These are phyloP conservation scores for Fusarium neocosmosporiellum DNA, from an alignment of 2,329 filamentous ascomycete genomes.

Conservation along the genomic window DNA sequence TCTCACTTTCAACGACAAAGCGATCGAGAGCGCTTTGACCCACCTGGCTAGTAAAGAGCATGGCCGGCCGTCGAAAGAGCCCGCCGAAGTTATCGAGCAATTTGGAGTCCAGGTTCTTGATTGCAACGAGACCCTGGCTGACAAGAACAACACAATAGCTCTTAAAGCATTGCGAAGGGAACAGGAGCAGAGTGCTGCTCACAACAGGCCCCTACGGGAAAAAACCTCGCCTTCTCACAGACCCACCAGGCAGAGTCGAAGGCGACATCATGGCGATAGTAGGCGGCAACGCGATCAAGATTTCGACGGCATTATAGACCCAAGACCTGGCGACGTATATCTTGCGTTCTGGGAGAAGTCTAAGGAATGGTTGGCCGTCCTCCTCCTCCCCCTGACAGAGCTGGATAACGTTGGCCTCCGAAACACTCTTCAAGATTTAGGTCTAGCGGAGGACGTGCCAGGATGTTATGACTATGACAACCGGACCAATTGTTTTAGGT, in stretches of 20 bases:
- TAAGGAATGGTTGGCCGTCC: constrained; percentile 4
- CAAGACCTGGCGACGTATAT: neutral
- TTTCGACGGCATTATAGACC: constrained; percentile 5
- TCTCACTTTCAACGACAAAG: too few relatives aligned
- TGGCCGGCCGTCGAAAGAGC: too few relatives aligned
- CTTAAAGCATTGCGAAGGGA: too few relatives aligned
- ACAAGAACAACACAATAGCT: too few relatives aligned
- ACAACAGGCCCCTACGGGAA: too few relatives aligned
- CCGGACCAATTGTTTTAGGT: neutral
- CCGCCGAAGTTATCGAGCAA: too few relatives aligned
- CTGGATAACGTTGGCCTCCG: neutral
- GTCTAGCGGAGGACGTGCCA: neutral
- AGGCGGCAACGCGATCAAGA: neutral
- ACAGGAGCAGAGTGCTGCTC: too few relatives aligned
- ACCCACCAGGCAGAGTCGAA: neutral
- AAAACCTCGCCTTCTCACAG: too few relatives aligned
- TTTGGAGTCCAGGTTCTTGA: too few relatives aligned
- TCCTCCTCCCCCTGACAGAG: neutral
- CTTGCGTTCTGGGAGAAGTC: neutral
- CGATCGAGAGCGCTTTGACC: too few relatives aligned
- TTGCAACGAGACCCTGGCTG: too few relatives aligned
- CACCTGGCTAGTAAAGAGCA: too few relatives aligned
- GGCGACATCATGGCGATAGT: neutral
- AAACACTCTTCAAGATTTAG: neutral
- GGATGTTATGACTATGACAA: constrained; percentile 5